Evolutionary conservation across 202 grass and related monocot genomes (phyloP).

Genomic region (Digitaria exilis): DNA sequence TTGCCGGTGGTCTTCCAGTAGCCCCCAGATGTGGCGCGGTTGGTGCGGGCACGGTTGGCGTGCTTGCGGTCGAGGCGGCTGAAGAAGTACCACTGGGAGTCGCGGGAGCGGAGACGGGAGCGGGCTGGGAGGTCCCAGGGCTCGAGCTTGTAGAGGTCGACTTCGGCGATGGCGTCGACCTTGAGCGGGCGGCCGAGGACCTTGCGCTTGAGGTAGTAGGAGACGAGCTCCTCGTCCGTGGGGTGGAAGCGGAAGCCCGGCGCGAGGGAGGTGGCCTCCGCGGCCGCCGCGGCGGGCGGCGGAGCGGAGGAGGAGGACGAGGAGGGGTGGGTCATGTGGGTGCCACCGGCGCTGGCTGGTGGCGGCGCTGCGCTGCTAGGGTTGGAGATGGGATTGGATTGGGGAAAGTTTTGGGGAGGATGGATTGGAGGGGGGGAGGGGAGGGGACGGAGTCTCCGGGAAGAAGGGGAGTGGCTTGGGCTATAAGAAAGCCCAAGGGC

Average conservation of each 20-base stretch:
- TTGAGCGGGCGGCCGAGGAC: slow-evolving; percentile 67
- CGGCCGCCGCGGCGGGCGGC: background rate
- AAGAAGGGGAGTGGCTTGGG: slow-evolving; percentile 50
- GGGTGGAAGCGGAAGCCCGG: slow-evolving; percentile 97
- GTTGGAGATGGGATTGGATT: slow-evolving; percentile 23
- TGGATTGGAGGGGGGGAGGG: background rate
- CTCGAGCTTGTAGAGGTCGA: slow-evolving; percentile 94
- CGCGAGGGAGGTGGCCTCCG: slow-evolving; percentile 64
- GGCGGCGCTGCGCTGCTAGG: slow-evolving; percentile 19
- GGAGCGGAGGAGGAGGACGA: slow-evolving; percentile 42
- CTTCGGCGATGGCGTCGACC: slow-evolving; percentile 87
- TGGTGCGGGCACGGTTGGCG: slow-evolving; percentile 79
- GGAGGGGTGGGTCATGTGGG: slow-evolving; percentile 43
- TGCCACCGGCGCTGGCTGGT: background rate
- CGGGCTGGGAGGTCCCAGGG: slow-evolving; percentile 77
- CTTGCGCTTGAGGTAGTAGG: slow-evolving; percentile 98
- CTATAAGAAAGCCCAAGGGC: slow-evolving; percentile 56
- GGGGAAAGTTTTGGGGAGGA: slow-evolving; percentile 29
- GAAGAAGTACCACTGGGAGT: slow-evolving; percentile 99
- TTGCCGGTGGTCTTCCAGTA: slow-evolving; percentile 99
- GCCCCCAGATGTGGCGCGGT: slow-evolving; percentile 72
- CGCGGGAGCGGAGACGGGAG: slow-evolving; percentile 79
- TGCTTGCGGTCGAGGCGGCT: slow-evolving; percentile 95
- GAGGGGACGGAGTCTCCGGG: background rate
- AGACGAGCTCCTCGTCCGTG: slow-evolving; percentile 95